Percentiles rank a stretch among this genome's conserved stretches.
Evolutionary conservation across 129 eudicot genomes (phyloP).

Genomic region (Heracleum sosnowskyi): DNA sequence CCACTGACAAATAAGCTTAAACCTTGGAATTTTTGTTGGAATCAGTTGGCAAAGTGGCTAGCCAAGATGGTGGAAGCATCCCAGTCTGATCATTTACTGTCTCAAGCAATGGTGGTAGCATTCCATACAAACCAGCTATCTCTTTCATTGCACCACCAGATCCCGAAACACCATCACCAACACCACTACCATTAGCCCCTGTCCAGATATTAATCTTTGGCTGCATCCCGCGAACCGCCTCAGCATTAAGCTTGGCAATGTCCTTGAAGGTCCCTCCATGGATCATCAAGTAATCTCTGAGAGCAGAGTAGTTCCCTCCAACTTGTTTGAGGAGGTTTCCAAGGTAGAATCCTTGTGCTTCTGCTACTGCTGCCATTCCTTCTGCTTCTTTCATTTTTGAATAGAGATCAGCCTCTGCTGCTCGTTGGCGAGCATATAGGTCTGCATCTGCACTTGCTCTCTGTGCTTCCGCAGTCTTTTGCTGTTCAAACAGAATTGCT

Average conservation of each 20-base stretch:
- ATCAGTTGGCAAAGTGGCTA: constrained; percentile 7
- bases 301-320: constrained; percentile 23
- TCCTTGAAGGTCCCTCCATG: constrained; percentile 29
- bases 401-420: constrained; percentile 26
- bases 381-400: constrained; percentile 31
- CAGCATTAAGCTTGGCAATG: constrained; percentile 30
- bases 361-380: constrained; percentile 21
- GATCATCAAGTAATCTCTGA: constrained; percentile 31
- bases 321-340: constrained; percentile 25
- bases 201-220: constrained; percentile 40
- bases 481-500: constrained; percentile 18
- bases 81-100: constrained; percentile 6
- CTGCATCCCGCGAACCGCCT: constrained; percentile 29
- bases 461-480: constrained; percentile 24
- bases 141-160: constrained; percentile 5
- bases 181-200: constrained; percentile 10
- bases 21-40: not conserved
- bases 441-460: constrained; percentile 26
- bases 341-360: constrained; percentile 33
- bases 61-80: constrained; percentile 6
- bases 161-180: not conserved
- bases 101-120: constrained; percentile 6
- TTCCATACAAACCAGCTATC: constrained; percentile 7
- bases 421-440: constrained; percentile 18
- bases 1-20: not conserved